These are phyloP conservation scores for Epipyxis sp. DNA, from an alignment of 108 stramenopile genomes.

Conservation along the genomic window DNA sequence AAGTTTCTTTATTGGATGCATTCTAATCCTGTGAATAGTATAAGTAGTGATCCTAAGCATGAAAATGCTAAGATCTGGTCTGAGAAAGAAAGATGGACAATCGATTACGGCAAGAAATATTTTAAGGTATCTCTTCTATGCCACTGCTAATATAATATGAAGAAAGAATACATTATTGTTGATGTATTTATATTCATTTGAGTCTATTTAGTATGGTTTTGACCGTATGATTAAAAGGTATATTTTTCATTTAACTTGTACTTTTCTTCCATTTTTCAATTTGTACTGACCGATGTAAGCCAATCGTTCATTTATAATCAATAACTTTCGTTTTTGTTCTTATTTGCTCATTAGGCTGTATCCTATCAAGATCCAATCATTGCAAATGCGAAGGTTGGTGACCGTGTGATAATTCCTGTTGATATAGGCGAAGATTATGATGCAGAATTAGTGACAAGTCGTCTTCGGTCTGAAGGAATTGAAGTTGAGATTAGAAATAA, in stretches of 20 bases:
- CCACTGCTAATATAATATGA: not conserved
- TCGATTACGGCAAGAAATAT: not conserved
- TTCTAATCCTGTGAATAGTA: not conserved
- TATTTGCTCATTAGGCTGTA: not conserved
- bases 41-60: not conserved
- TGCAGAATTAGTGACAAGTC: not conserved
- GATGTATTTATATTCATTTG: too few species aligned
- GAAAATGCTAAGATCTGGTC: not conserved
- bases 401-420: not conserved
- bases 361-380: not conserved
- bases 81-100: not conserved
- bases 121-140: constrained; percentile 12
- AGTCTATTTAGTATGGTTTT: too few species aligned
- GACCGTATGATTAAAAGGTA: too few species aligned
- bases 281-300: too few species aligned
- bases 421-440: not conserved
- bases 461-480: not conserved
- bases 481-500: not conserved
- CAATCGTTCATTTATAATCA: too few species aligned
- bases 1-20: constrained; percentile 55
- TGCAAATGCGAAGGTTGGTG: not conserved
- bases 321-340: too few species aligned
- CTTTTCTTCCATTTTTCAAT: too few species aligned
- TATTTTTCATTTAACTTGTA: too few species aligned
- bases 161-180: too few species aligned